phyloP scores from a whole-genome alignment of 768 basidiomycete genomes.

The Nevesoporus exiguus region DNA sequence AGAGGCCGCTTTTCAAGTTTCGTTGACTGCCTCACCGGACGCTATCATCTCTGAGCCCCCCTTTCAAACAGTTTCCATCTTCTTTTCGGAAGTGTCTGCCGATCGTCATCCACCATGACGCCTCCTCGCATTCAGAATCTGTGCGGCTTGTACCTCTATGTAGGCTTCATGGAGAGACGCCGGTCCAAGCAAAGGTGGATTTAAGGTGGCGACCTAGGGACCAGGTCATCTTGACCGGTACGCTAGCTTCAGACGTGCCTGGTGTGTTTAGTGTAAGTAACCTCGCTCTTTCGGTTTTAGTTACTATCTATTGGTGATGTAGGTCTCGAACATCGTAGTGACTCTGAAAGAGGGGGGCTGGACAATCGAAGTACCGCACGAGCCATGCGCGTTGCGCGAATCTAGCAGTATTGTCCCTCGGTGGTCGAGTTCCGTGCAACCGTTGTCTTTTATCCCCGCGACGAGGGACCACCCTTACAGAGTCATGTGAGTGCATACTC shows the following conservation, averaged over 20 bases:
- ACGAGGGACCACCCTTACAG: conserved; percentile 45
- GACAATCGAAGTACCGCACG: conserved; percentile 61
- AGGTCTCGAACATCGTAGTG: conserved; percentile 46
- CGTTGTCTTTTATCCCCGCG: too few species aligned
- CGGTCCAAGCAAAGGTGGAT: conserved; percentile 33
- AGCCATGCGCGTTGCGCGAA: conserved; percentile 41
- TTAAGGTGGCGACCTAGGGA: conserved; percentile 58
- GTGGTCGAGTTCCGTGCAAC: too few species aligned
- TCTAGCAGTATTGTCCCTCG: too few species aligned
- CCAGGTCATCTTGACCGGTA: conserved; percentile 58
- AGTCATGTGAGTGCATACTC: conserved; percentile 42
- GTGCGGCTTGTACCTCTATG: conserved; percentile 39
- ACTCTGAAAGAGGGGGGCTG: conserved; percentile 60
- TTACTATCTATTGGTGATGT: neutral
- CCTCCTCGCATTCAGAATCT: conserved; percentile 8
- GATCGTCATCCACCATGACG: conserved; percentile 48
- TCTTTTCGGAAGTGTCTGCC: too few species aligned
- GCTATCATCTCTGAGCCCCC: conserved; percentile 56
- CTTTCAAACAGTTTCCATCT: conserved; percentile 46
- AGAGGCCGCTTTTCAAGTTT: conserved; percentile 70
- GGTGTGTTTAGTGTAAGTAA: conserved; percentile 46
- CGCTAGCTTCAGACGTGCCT: conserved; percentile 48
- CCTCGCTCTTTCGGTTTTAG: conserved; percentile 20
- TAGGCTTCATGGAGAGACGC: conserved; percentile 40
- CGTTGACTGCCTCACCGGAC: conserved; percentile 49